A percentile compares a stretch with the other conserved stretches of the same genome.
These are phyloP conservation scores for Cladophialophora carrionii DNA, from an alignment of 2,329 filamentous ascomycete genomes.

Conservation along the genomic window DNA sequence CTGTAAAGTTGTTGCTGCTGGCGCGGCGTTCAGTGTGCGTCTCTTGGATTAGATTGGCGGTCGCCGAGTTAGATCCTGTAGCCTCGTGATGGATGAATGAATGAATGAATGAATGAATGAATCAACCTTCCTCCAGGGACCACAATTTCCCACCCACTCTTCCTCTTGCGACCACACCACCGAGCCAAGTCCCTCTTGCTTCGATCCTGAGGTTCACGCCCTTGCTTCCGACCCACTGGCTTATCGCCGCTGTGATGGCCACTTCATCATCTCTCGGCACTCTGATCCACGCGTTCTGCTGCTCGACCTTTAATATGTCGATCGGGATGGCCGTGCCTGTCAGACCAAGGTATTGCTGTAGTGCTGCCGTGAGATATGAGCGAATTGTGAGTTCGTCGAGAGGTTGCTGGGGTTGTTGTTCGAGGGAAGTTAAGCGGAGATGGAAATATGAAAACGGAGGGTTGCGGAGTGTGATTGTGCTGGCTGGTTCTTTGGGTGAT, in stretches of 20 bases:
- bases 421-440: conserved; percentile 33
- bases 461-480: conserved; percentile 38
- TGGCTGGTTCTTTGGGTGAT: conserved; percentile 9
- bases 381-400: conserved; percentile 53
- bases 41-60: neutral
- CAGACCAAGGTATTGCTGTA: conserved; percentile 54
- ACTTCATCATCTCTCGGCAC: conserved; percentile 51
- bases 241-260: conserved; percentile 50
- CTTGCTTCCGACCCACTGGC: conserved; percentile 47
- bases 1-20: neutral
- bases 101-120: neutral
- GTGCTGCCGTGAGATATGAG: conserved; percentile 51
- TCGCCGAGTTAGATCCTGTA: neutral
- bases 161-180: conserved; percentile 27
- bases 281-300: conserved; percentile 48
- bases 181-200: conserved; percentile 36
- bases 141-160: conserved; percentile 27
- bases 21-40: neutral
- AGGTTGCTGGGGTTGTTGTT: conserved; percentile 26
- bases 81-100: neutral
- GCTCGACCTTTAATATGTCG: conserved; percentile 51
- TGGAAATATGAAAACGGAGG: conserved; percentile 42
- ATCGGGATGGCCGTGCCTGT: conserved; percentile 52
- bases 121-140: conserved; percentile 25
- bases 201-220: conserved; percentile 35